Evolutionary conservation across 1,139 yeast genomes (phyloP), one percentile per base, ranked within the genome.

Genomic region (Candida freyschussii): DNA sequence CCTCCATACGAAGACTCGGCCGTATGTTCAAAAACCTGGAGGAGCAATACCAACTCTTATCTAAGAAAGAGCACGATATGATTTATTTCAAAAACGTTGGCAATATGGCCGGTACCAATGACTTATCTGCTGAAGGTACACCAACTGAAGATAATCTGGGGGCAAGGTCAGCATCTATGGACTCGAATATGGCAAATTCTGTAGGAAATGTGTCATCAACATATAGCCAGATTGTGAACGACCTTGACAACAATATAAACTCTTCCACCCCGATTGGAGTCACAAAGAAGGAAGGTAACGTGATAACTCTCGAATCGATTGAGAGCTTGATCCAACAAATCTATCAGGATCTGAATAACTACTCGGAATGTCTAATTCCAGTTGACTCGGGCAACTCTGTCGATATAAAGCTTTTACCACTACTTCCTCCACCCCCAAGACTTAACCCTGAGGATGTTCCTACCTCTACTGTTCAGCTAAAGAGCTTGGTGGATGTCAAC

Each of bases 361-460:
- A 87, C 58, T 85, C 96, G 1, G 99, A 93, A 55, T 93, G 98
- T 59, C 75, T 89, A 57, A 89, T 93, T 19, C 96, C 97, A 0
- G 74, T 91, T 30, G 96, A 91, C 52, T 79, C 78, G 30, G 81
- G 95, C 17, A 91, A 85, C 53, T 80, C 93, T 3, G 85, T 91
- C 21, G 95, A 93, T 57, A 86, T 93, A 53, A 93, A 91, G 55
- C 64, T 93, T 6, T 86, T 93, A 47, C 96, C 97, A 0, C 65
- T 85, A 12, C 63, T 83, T 24, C 89, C 93, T 7, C 96, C 97
- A 0, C 83, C 86, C 1, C 85, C 48, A 60, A 75, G 54, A 45
- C 43, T 60, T 8, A 50, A 73, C 30, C 87, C 22, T 65, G 71
- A 62, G 49, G 95, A 91, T 54, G 98, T 91, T 0, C 98, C 98